Conservation (phyloP, 768 basidiomycete genomes). For the Mycena pura region DNA sequence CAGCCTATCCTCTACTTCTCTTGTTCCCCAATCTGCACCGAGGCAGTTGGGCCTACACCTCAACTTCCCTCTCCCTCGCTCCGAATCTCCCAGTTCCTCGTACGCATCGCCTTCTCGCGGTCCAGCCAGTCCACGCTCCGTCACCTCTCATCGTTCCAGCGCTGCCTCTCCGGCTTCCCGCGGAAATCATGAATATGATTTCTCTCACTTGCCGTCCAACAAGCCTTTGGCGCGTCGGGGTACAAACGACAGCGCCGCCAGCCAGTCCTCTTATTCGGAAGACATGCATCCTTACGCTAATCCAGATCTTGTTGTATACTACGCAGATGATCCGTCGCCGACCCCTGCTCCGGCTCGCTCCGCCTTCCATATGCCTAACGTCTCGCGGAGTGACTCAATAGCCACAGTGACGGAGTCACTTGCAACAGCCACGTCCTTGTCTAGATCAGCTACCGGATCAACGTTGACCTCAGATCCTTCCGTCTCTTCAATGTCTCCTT, state of each 20-base stretch:
- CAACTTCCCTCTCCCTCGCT: slow-evolving; percentile 27
- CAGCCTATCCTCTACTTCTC: slow-evolving; percentile 56
- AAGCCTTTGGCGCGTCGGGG: slow-evolving; percentile 24
- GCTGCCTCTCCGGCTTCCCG: slow-evolving; percentile 29
- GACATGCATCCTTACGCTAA: slow-evolving; percentile 83
- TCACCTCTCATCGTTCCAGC: slow-evolving; percentile 31
- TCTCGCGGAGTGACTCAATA: slow-evolving; percentile 57
- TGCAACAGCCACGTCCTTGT: slow-evolving; percentile 31
- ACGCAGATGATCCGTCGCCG: slow-evolving; percentile 40
- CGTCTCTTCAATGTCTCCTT: slow-evolving; percentile 32
- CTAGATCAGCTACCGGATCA: slow-evolving; percentile 43
- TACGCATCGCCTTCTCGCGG: slow-evolving; percentile 37
- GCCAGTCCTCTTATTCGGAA: slow-evolving; percentile 36
- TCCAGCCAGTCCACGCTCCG: slow-evolving; percentile 37
- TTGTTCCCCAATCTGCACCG: slow-evolving; percentile 34
- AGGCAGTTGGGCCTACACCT: slow-evolving; percentile 18
- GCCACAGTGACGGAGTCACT: slow-evolving; percentile 57
- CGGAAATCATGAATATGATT: slow-evolving; percentile 13
- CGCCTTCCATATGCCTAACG: slow-evolving; percentile 34
- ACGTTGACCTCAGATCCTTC: slow-evolving; percentile 45
- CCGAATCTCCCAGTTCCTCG: slow-evolving; percentile 40
- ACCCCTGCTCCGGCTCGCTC: slow-evolving; percentile 36
- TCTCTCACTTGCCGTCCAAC: slow-evolving; percentile 19
- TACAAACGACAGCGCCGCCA: slow-evolving; percentile 21
- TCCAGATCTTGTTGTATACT: slow-evolving; percentile 63